A percentile compares a stretch with the other conserved stretches of the same genome.
phyloP scores from a whole-genome alignment of 1,284 basidiomycete species.

The Coniferiporia sulphurascens region DNA sequence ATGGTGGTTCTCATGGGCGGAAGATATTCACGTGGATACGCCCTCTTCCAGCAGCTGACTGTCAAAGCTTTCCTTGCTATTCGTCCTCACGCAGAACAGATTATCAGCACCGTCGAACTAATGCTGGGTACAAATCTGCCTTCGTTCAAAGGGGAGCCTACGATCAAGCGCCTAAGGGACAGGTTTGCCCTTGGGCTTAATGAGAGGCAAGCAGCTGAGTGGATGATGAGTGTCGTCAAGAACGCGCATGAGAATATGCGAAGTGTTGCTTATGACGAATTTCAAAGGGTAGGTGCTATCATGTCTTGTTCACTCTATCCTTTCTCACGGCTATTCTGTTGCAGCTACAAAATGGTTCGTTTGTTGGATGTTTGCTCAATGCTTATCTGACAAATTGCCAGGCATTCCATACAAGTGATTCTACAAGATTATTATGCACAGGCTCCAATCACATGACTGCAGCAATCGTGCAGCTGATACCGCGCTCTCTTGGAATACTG shows the following conservation, averaged over 20 bases:
- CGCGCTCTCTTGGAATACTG: too few relatives aligned
- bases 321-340: neutral
- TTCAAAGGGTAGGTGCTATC: conserved; percentile 61
- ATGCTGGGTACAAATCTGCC: conserved; percentile 96
- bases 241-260: conserved; percentile 95
- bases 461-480: too few relatives aligned
- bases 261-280: conserved; percentile 91
- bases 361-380: neutral
- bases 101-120: conserved; percentile 83
- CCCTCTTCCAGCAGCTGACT: conserved; percentile 89
- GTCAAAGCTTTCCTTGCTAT: conserved; percentile 96
- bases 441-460: too few relatives aligned
- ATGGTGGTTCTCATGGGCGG: conserved; percentile 99
- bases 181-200: conserved; percentile 81
- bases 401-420: conserved; percentile 50
- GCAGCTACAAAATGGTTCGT: conserved; percentile 51
- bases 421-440: too few relatives aligned
- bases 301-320: neutral
- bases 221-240: conserved; percentile 82
- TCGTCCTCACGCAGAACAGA: conserved; percentile 85
- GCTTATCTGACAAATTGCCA: conserved; percentile 22
- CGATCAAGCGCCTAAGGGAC: conserved; percentile 83
- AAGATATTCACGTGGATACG: conserved; percentile 87
- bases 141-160: conserved; percentile 93
- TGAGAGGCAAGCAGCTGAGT: conserved; percentile 90